phyloP scores from a whole-genome alignment of 2,329 filamentous ascomycete genomes.

The Phyllosticta citriasiana region DNA sequence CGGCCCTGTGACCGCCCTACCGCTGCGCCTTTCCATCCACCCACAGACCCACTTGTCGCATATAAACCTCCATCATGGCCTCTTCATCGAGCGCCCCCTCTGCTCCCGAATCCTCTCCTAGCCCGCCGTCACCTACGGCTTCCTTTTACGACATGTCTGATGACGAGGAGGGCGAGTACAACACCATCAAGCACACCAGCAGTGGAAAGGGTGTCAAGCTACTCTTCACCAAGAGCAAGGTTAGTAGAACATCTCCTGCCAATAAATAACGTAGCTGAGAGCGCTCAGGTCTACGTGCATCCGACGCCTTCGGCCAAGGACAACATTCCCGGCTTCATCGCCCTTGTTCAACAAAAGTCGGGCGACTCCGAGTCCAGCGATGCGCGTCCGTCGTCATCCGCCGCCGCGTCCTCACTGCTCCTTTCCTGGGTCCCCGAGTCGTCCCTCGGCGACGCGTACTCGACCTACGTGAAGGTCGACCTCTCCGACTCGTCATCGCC shows the following conservation, averaged over 20 bases:
- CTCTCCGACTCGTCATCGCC: constrained; percentile 70
- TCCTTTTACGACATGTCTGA: constrained; percentile 96
- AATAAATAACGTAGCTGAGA: constrained; percentile 14
- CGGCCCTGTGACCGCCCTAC: not conserved
- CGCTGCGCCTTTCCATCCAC: not conserved
- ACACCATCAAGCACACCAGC: constrained; percentile 75
- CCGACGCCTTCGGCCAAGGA: constrained; percentile 88
- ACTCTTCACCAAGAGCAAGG: constrained; percentile 94
- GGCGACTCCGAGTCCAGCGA: constrained; percentile 15
- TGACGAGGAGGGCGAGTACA: constrained; percentile 90
- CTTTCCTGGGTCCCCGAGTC: constrained; percentile 91
- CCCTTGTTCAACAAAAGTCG: constrained; percentile 78
- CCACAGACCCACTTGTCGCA: not conserved
- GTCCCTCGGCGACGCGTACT: constrained; percentile 69
- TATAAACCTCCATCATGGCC: not conserved
- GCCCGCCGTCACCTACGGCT: constrained; percentile 61
- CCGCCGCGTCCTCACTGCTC: constrained; percentile 60
- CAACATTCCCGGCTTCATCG: constrained; percentile 90
- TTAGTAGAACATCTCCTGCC: constrained; percentile 21
- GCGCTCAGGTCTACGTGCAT: constrained; percentile 77
- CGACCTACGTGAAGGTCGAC: constrained; percentile 93
- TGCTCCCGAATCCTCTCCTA: constrained; percentile 10
- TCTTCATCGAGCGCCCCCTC: not conserved
- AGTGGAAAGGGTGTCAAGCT: constrained; percentile 81
- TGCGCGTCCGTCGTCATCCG: constrained; percentile 31